Percentiles rank a stretch among this genome's conserved stretches.
Evolutionary conservation across 2,329 filamentous ascomycete species (phyloP).

Genomic region (Rutstroemia sp.): DNA sequence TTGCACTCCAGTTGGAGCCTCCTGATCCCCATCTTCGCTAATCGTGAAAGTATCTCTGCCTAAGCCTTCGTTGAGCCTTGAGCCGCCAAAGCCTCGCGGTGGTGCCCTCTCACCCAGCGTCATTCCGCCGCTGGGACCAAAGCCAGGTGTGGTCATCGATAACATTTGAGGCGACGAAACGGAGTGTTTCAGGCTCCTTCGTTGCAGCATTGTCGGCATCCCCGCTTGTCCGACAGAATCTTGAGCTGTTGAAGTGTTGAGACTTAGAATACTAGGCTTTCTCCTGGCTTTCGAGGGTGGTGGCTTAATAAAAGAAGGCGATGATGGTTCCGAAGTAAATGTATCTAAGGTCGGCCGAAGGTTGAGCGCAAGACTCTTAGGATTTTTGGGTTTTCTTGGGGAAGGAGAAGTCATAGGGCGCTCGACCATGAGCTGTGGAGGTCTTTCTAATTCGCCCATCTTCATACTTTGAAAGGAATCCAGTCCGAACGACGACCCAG

Average conservation of each 20-base stretch:
- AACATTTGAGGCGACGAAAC: constrained; percentile 62
- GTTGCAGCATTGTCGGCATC: constrained; percentile 52
- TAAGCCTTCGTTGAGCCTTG: constrained; percentile 26
- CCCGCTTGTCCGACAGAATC: constrained; percentile 49
- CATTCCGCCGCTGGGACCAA: constrained; percentile 57
- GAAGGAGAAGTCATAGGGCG: constrained; percentile 62
- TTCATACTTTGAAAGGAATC: constrained; percentile 31
- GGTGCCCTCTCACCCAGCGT: constrained; percentile 42
- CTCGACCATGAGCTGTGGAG: constrained; percentile 34
- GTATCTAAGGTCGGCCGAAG: constrained; percentile 44
- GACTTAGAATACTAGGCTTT: constrained; percentile 69
- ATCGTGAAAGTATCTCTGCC: constrained; percentile 24
- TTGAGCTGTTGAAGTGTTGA: constrained; percentile 61
- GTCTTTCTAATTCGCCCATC: constrained; percentile 32
- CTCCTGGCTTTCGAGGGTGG: constrained; percentile 57
- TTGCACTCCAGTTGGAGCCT: constrained; percentile 51
- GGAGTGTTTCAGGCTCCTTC: constrained; percentile 58
- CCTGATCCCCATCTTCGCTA: constrained; percentile 31
- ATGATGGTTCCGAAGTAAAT: constrained; percentile 47
- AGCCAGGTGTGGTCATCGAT: constrained; percentile 42
- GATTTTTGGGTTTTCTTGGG: constrained; percentile 68
- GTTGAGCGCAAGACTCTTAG: constrained; percentile 78
- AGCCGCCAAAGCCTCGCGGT: constrained; percentile 17
- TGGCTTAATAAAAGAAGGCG: constrained; percentile 74
- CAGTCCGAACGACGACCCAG: constrained; percentile 47